Conservation (phyloP, 129 eudicot species). For the Chrysanthemum seticuspe region DNA sequence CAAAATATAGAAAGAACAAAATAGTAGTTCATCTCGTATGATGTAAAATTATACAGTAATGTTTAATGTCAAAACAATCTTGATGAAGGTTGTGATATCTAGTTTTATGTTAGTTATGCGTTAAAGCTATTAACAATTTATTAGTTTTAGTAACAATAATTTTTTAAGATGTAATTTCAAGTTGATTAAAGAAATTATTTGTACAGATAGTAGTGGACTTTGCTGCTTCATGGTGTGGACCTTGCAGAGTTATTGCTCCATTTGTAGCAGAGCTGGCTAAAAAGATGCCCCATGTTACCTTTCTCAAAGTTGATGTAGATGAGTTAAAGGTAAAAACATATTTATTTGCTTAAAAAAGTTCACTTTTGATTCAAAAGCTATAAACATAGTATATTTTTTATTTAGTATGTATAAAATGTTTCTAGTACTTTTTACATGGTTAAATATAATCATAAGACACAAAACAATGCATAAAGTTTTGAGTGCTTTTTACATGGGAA, state of each 20-base stretch:
- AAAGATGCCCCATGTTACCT: conserved; percentile 45
- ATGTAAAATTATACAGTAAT: no score
- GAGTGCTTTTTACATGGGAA: no score
- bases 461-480: background rate
- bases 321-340: conserved; percentile 55
- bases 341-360: conserved; percentile 11
- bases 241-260: conserved; percentile 64
- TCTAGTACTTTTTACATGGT: background rate
- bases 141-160: no score
- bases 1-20: no score
- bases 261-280: conserved; percentile 56
- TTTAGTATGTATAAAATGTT: no score
- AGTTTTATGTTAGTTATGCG: no score
- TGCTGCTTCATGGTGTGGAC: conserved; percentile 86
- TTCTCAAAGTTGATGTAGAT: conserved; percentile 71
- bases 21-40: no score
- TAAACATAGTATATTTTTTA: background rate
- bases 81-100: no score
- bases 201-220: conserved; percentile 75
- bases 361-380: background rate
- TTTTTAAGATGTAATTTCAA: background rate
- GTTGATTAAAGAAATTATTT: background rate
- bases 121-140: no score
- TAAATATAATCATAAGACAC: background rate
- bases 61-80: no score